A percentile compares a stretch with the other conserved stretches of the same genome.
Evolutionary conservation across 164 flowering plant genomes (phyloP).

Genomic region (Hamamelis virginiana): DNA sequence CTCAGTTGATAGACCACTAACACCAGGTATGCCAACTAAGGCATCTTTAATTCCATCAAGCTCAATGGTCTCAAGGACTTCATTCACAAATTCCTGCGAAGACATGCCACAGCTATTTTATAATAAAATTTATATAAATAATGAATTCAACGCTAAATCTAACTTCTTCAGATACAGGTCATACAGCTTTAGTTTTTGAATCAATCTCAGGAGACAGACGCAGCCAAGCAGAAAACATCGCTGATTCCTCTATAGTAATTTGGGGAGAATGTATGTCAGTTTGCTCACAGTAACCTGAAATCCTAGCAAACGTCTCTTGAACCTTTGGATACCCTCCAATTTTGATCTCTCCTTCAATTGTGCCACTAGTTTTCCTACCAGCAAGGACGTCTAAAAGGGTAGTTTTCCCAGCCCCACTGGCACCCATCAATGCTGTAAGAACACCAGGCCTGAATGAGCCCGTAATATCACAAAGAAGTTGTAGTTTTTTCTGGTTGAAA

Average conservation of each 20-base stretch:
- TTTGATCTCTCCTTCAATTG: constrained; percentile 63
- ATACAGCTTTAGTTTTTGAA: constrained; percentile 51
- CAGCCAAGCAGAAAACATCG: constrained; percentile 75
- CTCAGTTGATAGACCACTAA: constrained; percentile 76
- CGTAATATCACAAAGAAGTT: constrained; percentile 61
- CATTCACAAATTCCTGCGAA: constrained; percentile 63
- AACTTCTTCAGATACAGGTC: constrained; percentile 3
- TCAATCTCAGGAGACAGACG: constrained; percentile 56
- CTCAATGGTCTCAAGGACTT: constrained; percentile 75
- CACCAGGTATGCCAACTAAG: constrained; percentile 72
- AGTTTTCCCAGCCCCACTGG: constrained; percentile 88
- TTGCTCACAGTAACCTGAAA: constrained; percentile 88
- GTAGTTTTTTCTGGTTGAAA: constrained; percentile 49
- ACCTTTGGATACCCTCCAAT: constrained; percentile 74
- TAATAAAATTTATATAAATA: not conserved
- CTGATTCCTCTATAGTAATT: constrained; percentile 74
- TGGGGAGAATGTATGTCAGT: constrained; percentile 78
- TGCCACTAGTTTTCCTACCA: constrained; percentile 82
- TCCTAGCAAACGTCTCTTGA: constrained; percentile 79
- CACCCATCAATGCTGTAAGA: constrained; percentile 85
- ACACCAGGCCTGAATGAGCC: constrained; percentile 77
- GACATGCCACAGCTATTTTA: constrained; percentile 3
- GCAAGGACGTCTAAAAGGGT: constrained; percentile 83
- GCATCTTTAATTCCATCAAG: constrained; percentile 64
- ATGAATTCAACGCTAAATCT: not conserved